Evolutionary conservation across 2,329 filamentous ascomycete genomes (phyloP).

Genomic region (Periconia macrospinosa): DNA sequence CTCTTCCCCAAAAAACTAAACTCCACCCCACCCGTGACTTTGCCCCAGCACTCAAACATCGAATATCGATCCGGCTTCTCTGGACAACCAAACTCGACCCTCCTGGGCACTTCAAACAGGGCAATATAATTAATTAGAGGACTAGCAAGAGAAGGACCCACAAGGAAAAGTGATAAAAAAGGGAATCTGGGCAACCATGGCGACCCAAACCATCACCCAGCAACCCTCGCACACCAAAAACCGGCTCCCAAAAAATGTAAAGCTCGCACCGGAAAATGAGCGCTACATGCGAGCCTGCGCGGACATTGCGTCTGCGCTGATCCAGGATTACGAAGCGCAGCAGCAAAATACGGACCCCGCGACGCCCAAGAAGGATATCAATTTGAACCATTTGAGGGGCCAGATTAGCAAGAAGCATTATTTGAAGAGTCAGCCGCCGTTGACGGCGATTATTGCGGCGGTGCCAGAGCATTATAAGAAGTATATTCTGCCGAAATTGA

Average conservation of each 20-base stretch:
- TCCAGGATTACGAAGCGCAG: constrained; percentile 87
- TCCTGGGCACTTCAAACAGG: not conserved
- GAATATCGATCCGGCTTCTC: not conserved
- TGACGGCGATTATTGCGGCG: constrained; percentile 96
- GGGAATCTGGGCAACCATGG: constrained; percentile 53
- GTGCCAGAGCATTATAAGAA: constrained; percentile 99
- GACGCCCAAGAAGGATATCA: constrained; percentile 80
- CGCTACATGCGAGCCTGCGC: constrained; percentile 92
- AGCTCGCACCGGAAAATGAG: constrained; percentile 89
- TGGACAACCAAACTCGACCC: not conserved
- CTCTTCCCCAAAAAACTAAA: not conserved
- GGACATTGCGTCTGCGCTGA: constrained; percentile 89
- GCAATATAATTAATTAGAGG: not conserved
- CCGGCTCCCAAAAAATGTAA: constrained; percentile 68
- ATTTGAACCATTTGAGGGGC: constrained; percentile 84
- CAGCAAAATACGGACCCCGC: constrained; percentile 61
- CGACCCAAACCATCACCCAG: constrained; percentile 59
- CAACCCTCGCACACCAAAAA: constrained; percentile 53
- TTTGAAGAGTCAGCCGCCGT: constrained; percentile 80
- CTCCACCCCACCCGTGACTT: constrained; percentile 2
- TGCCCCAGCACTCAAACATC: not conserved
- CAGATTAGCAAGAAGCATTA: constrained; percentile 93
- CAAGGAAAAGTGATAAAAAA: constrained; percentile 5
- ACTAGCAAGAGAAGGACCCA: constrained; percentile 14
- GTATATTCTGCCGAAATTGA: constrained; percentile 93